phyloP scores from a whole-genome alignment of 2,329 filamentous ascomycete species.

The Colletotrichum tropicale region DNA sequence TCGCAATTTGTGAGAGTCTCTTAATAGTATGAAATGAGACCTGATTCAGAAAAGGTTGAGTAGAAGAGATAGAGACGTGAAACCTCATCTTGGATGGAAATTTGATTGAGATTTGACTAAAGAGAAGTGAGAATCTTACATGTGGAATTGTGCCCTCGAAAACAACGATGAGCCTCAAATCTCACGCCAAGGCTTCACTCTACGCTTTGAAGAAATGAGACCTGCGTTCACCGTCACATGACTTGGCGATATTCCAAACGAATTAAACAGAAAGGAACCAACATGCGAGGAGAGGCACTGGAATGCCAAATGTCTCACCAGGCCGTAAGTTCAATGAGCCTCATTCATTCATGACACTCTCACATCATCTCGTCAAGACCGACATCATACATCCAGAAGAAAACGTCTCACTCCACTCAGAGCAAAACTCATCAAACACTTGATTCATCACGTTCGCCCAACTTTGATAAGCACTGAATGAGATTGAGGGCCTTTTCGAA shows the following conservation, averaged over 20 bases:
- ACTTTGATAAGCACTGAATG: fast-evolving
- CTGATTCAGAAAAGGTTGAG: not conserved
- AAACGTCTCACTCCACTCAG: not conserved
- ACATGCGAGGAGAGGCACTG: not conserved
- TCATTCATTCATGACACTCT: not conserved
- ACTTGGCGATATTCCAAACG: fast-evolving
- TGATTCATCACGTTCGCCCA: not conserved
- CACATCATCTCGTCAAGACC: not conserved
- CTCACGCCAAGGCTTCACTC: fast-evolving
- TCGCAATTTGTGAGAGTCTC: not conserved
- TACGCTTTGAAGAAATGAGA: too few species aligned
- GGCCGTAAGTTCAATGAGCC: not conserved
- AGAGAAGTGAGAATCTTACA: not conserved
- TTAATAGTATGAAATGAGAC: not conserved
- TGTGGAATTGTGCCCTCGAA: not conserved
- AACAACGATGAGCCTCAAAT: not conserved
- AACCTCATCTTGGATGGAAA: not conserved
- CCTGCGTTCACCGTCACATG: too few species aligned
- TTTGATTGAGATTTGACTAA: not conserved
- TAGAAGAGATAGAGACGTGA: not conserved
- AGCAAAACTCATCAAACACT: not conserved
- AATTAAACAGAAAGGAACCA: not conserved
- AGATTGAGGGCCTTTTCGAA: not conserved
- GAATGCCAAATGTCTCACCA: not conserved
- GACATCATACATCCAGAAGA: not conserved